A percentile compares a stretch with the other conserved stretches of the same genome.
Evolutionary conservation across 768 basidiomycete genomes (phyloP).

Genomic region (Lyophyllum shimeji): DNA sequence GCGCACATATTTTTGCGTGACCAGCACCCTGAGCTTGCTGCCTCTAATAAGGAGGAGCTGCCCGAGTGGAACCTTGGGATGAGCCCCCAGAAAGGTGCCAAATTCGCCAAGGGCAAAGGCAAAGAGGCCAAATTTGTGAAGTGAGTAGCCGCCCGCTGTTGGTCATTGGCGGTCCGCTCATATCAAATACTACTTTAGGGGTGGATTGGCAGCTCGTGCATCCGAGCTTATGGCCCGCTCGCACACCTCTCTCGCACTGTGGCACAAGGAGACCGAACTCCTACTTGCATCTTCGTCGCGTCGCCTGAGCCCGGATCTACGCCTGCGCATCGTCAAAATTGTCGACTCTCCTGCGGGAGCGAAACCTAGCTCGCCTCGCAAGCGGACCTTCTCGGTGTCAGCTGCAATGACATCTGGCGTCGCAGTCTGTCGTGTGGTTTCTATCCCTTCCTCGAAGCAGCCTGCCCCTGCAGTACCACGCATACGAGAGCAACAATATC

Average conservation of each 20-base stretch:
- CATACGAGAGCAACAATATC: slow-evolving; percentile 13
- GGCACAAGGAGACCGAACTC: slow-evolving; percentile 48
- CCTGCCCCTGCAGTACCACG: slow-evolving; percentile 16
- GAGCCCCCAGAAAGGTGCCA: slow-evolving; percentile 52
- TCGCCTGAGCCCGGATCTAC: slow-evolving; percentile 39
- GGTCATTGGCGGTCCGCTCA: not conserved
- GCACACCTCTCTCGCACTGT: slow-evolving; percentile 47
- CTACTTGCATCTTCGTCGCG: slow-evolving; percentile 28
- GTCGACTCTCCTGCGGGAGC: slow-evolving; percentile 31
- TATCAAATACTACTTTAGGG: slow-evolving; percentile 32
- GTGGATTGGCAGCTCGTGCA: slow-evolving; percentile 54
- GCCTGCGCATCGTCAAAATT: slow-evolving; percentile 42
- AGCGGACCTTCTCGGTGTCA: slow-evolving; percentile 21
- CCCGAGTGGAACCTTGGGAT: slow-evolving; percentile 51
- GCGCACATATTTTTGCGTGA: slow-evolving; percentile 54
- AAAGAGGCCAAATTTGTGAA: slow-evolving; percentile 41
- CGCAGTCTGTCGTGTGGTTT: slow-evolving; percentile 40
- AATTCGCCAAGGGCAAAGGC: slow-evolving; percentile 35
- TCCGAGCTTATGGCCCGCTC: slow-evolving; percentile 40
- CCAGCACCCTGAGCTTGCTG: slow-evolving; percentile 36
- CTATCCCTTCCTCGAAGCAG: slow-evolving; percentile 16
- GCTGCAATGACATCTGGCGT: slow-evolving; percentile 32
- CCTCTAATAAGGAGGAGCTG: slow-evolving; percentile 22
- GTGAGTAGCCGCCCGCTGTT: slow-evolving; percentile 31
- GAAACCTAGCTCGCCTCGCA: slow-evolving; percentile 25